Evolutionary conservation across 495 filamentous ascomycete species (phyloP), one percentile per base, ranked within the genome.

Genomic region (Cenococcum geophilum): DNA sequence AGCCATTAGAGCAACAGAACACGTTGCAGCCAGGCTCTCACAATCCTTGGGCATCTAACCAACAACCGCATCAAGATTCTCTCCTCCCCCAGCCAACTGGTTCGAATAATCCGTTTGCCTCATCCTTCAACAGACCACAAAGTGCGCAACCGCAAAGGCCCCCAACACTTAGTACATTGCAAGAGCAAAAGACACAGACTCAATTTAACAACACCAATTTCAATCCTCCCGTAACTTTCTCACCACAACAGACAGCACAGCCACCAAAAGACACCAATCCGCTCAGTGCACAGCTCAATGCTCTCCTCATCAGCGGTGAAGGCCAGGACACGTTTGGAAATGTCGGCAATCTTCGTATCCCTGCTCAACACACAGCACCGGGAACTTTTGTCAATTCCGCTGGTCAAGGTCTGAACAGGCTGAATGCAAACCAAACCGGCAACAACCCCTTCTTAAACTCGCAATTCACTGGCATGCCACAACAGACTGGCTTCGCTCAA

Each of bases 241-340:
- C 62, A 23, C 34, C 68, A 35, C 75, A 79, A 0, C 76, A 77
- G 11, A 71, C 76, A 57, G 58, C 71, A 53, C 67, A 64, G 45
- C 66, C 60, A 59, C 67, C 60, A 78, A 58, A 82, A 78, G 63
- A 79, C 77, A 66, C 76, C 54, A 86, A 88, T 68, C 87, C 92
- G 47, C 88, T 95, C 66, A 85, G 91, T 67, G 83, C 86, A n/a
- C 84, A 81, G 68, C 84, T 99, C 58, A 97, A 97, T 66, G 83
- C 88, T n/a, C 86, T 99, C 12, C 82, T 99, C 48, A 81, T 88
- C 8, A 79, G 79, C 22, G 91, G 93, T 59, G 95, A 97, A 48
- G 93, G 93, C 22, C 86, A 91, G 76, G 93, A 99, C 71, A 97
- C 95, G 0, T 99, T 96, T 72, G 93, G 93, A 55, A 99, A 99